phyloP scores from a whole-genome alignment of 1,284 basidiomycete genomes.

The Ganoderma boninense region DNA sequence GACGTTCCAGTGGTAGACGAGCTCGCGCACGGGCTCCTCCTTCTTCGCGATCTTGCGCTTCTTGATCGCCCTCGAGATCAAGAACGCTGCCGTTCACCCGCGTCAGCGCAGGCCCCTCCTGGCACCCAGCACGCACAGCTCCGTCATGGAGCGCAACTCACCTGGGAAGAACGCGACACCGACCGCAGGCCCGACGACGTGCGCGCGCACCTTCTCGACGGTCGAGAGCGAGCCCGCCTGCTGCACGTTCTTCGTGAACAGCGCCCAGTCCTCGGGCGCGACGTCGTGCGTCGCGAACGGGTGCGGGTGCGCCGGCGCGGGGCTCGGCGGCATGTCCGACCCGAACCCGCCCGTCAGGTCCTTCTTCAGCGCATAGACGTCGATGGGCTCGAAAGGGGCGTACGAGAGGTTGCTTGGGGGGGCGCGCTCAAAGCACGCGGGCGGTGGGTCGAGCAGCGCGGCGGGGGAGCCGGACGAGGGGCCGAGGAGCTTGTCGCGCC shows the following conservation, averaged over 20 bases:
- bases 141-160: not conserved
- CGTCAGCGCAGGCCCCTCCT: not conserved
- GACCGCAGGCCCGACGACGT: slow-evolving; percentile 7
- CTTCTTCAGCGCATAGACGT: slow-evolving; percentile 22
- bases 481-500: not conserved
- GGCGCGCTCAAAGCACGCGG: slow-evolving; percentile 22
- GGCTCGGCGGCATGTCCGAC: slow-evolving; percentile 19
- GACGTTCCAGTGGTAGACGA: slow-evolving; percentile 29
- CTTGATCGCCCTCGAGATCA: not conserved
- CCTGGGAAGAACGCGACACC: slow-evolving; percentile 11
- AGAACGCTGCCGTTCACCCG: slow-evolving; percentile 11
- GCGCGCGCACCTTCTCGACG: slow-evolving; percentile 17
- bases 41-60: slow-evolving; percentile 6
- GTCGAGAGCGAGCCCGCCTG: slow-evolving; percentile 19
- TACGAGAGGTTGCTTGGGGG: slow-evolving; percentile 15
- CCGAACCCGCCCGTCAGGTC: slow-evolving; percentile 29
- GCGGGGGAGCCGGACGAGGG: not conserved
- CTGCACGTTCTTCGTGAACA: slow-evolving; percentile 29
- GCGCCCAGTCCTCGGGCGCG: slow-evolving; percentile 31
- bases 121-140: no score
- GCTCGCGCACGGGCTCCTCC: slow-evolving; percentile 23
- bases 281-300: slow-evolving; percentile 37
- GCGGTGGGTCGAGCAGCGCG: slow-evolving; percentile 27
- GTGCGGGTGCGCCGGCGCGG: slow-evolving; percentile 25
- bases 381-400: slow-evolving; percentile 20